Evolutionary conservation across 345 rosid species (phyloP).

Genomic region (Eucalyptus marginata): DNA sequence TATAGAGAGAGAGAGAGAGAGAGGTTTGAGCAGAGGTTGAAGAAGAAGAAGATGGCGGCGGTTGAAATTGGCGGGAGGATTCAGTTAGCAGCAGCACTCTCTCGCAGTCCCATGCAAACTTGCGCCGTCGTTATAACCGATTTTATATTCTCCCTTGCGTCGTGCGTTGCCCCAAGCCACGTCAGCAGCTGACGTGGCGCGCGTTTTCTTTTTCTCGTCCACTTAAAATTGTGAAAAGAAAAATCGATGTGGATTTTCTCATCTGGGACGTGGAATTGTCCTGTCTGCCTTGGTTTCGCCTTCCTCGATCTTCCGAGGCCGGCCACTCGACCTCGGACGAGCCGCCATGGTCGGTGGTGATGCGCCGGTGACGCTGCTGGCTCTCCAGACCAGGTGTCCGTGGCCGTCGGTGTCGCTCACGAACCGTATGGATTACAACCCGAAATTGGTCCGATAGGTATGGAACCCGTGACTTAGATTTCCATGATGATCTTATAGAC

Average conservation of each 20-base stretch:
- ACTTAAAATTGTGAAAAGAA: rapidly evolving
- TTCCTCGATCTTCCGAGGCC: background rate
- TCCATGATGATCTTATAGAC: background rate
- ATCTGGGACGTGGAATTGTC: background rate
- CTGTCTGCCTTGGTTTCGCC: background rate
- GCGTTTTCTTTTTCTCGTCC: too few species aligned
- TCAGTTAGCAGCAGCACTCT: background rate
- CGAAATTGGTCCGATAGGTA: background rate
- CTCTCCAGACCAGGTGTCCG: background rate
- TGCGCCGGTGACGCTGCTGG: background rate
- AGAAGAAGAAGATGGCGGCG: background rate
- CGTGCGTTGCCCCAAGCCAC: background rate
- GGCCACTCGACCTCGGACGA: background rate
- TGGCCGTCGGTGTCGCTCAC: background rate
- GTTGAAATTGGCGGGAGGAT: background rate
- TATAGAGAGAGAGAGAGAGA: background rate
- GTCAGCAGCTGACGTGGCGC: background rate
- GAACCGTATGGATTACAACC: too few species aligned
- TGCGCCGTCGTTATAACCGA: background rate
- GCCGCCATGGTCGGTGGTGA: background rate
- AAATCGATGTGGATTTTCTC: background rate
- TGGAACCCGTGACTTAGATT: background rate
- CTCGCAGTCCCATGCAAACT: background rate
- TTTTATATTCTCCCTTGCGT: background rate
- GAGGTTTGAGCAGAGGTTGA: background rate